These are phyloP conservation scores for Plasmopara muralis DNA, from an alignment of 352 stramenopile genomes.

Conservation along the genomic window DNA sequence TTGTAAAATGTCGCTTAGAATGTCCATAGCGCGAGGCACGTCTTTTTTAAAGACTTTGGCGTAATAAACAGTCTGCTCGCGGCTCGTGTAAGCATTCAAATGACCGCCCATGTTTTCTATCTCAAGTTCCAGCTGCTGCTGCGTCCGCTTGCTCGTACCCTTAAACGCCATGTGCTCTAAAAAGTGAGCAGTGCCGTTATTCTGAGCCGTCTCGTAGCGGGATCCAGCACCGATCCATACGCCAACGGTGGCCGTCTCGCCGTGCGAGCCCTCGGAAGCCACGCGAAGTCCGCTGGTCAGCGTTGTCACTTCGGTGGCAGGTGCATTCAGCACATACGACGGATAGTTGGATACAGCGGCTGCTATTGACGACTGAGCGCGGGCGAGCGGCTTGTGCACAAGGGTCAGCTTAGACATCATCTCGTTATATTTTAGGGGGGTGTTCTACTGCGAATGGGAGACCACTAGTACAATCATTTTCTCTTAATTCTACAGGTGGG, in stretches of 20 bases:
- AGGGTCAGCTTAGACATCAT: constrained; percentile 68
- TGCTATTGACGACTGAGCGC: constrained; percentile 64
- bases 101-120: constrained; percentile 99
- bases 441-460: constrained; percentile 33
- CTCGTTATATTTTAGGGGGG: constrained; percentile 7
- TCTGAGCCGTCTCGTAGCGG: constrained; percentile 97
- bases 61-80: constrained; percentile 99
- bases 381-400: constrained; percentile 47
- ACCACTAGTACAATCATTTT: constrained; percentile 13
- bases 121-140: constrained; percentile 98
- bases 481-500: neutral
- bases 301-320: constrained; percentile 95
- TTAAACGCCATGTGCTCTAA: constrained; percentile 99
- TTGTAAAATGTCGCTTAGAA: constrained; percentile 98
- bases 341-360: constrained; percentile 73
- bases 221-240: constrained; percentile 95
- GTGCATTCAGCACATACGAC: constrained; percentile 89
- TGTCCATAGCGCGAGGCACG: constrained; percentile 95
- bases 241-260: constrained; percentile 97
- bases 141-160: constrained; percentile 94
- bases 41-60: constrained; percentile 99
- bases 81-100: constrained; percentile 98
- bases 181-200: constrained; percentile 99
- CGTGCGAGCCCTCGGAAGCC: constrained; percentile 94
- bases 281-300: constrained; percentile 95